A percentile compares a stretch with the other conserved stretches of the same genome.
Conservation (phyloP, 2,329 filamentous ascomycete genomes). For the Stagonosporopsis vannaccii region DNA sequence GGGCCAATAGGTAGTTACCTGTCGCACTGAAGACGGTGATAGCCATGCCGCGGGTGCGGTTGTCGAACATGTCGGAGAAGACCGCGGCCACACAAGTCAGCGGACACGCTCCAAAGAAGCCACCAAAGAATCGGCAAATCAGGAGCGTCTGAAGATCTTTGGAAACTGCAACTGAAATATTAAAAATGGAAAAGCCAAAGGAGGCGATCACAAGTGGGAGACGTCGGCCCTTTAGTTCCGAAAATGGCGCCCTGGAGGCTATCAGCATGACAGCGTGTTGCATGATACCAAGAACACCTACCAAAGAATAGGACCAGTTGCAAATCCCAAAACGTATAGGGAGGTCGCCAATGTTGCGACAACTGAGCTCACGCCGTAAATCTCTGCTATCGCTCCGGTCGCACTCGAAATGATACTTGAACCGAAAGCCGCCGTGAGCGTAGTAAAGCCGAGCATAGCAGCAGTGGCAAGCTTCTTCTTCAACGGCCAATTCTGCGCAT, state of each 20-base stretch:
- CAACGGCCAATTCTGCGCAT: constrained; percentile 86
- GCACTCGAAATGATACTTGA: constrained; percentile 54
- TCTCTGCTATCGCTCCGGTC: constrained; percentile 37
- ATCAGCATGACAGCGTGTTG: constrained; percentile 50
- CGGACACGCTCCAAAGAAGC: constrained; percentile 63
- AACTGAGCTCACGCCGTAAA: constrained; percentile 57
- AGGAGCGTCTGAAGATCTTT: constrained; percentile 63
- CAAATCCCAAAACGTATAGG: constrained; percentile 55
- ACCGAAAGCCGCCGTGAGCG: constrained; percentile 71
- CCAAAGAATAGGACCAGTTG: constrained; percentile 17
- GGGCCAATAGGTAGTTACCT: background rate
- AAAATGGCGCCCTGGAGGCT: constrained; percentile 58
- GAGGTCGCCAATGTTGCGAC: constrained; percentile 60
- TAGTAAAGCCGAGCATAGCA: constrained; percentile 75
- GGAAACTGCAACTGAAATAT: constrained; percentile 56
- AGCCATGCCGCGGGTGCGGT: constrained; percentile 49
- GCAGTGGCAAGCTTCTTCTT: constrained; percentile 77
- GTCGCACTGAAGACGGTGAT: constrained; percentile 57
- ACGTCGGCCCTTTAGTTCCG: constrained; percentile 59
- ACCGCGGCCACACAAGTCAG: constrained; percentile 61
- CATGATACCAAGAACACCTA: background rate
- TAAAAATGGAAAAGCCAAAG: constrained; percentile 61
- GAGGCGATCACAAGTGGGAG: constrained; percentile 58
- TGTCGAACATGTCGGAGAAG: constrained; percentile 64
- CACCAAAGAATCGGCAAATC: constrained; percentile 61